Evolutionary conservation across 345 rosid species (phyloP), one percentile per base, ranked within the genome.

Genomic region (Hibiscus trionum): DNA sequence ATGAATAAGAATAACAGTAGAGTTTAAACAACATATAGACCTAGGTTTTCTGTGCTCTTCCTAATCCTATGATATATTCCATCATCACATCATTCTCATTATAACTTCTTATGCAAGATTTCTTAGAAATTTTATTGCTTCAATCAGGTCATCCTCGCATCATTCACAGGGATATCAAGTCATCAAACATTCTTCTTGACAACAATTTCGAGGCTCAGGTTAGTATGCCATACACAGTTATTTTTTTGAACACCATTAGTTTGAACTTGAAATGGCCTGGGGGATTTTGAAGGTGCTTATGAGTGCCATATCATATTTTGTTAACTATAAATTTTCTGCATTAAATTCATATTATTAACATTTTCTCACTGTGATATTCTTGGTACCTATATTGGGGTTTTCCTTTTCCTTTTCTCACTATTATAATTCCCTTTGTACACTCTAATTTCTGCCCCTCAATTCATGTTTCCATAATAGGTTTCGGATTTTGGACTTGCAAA

Each of bases 121-220:
- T 69, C 46, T 70, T 47, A 39, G 56, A n/a, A 37, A 17, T 47
- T 31, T 29, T 2, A 1, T 5, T 19, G 39, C 15, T 52, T 47
- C 61, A 19, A 59, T 79, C 85, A 95, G 99, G 99, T 66, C 98
- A 90, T 85, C 99, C 99, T 49, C 97, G 99, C 52, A 92, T 95
- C 70, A 92, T 95, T 80, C 98, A 95, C 84, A 84, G 99, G 78
- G 99, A 95, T 79, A 90, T 95, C 60, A 95, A 95, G 86, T 95
- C 99, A 24, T 92, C 98, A 9, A 95, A 95, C 79, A 95, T 95
- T 79, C 96, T 95, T 66, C 84, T 95, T 7, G 98, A 95, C 60
- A 78, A 73, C 83, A 90, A 88, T 73, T 95, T 89, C 69, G 98
- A 95, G 71, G 97, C 99, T 46, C 88, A 52, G 97, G 99, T n/a